Evolutionary conservation across 2,329 filamentous ascomycete species (phyloP), one percentile per base, ranked within the genome.

Genomic region (Tolypocladium tundrense): DNA sequence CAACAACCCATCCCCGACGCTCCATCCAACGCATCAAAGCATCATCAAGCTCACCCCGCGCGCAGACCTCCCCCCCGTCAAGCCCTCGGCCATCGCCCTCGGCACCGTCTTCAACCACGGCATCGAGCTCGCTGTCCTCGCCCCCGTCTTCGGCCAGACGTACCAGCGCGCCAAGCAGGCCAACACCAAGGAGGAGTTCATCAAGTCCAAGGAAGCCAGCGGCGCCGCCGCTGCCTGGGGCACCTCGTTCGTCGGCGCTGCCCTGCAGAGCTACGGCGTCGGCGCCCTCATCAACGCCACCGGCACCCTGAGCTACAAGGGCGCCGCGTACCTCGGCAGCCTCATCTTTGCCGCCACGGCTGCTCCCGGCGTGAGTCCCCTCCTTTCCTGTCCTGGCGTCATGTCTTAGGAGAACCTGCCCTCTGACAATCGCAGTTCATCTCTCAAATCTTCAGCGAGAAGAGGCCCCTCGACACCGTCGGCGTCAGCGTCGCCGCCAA

Each of bases 31-130:
- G 14, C 27, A 6, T 31, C 27, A 6, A 31, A 6, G 24, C 24
- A 27, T 27, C 27, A 41, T 50, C 54, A 35, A 24, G 27, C 54
- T 59, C 54, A 59, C 59, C 43, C 55, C 60, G 40, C 61, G 59
- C 54, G 21, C 59, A 84, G 81, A 84, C 70, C 78, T 85, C 40
- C 82, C 82, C 63, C 73, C 92, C 66, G 94, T 99, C 72, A 97
- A 97, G 88, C 94, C 94, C 67, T 97, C 92, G 71, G 93, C 94
- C 70, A 96, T 99, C 72, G 94, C 93, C 70, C 85, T 97, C 70
- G 94, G 94, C 77, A 94, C 92, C 62, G 79, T 91, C 75, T 99
- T 97, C 86, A 97, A 89, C 83, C 93, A 99, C 79, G 87, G 87
- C 68, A 82, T 91, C 69, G 94, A 94, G 70, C 86, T 94, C 63